Evolutionary conservation across 371 early-diverging fungal genomes (phyloP).

Genomic region (Rhizopus delemar): DNA sequence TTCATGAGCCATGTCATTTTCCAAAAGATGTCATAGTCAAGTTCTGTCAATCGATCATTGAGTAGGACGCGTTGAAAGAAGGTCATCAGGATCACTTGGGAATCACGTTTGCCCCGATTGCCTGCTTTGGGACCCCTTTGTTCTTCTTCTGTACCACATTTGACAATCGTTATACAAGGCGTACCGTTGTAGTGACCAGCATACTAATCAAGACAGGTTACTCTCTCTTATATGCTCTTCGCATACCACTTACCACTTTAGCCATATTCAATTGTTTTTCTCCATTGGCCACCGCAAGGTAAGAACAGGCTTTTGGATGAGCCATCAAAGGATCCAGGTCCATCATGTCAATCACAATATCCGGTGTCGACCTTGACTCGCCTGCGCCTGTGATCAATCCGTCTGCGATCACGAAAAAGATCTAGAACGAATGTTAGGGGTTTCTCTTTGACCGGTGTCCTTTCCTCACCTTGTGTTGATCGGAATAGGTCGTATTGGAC

Average conservation of each 20-base stretch:
- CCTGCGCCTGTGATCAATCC: slow-evolving; percentile 55
- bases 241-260: slow-evolving; percentile 60
- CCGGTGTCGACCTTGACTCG: slow-evolving; percentile 64
- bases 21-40: slow-evolving; percentile 95
- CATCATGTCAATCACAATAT: slow-evolving; percentile 72
- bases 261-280: slow-evolving; percentile 92
- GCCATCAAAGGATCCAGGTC: slow-evolving; percentile 58
- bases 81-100: slow-evolving; percentile 95
- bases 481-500: slow-evolving; percentile 65
- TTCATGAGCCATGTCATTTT: slow-evolving; percentile 80
- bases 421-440: slow-evolving; percentile 11
- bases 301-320: slow-evolving; percentile 64
- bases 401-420: slow-evolving; percentile 51
- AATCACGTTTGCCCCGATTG: slow-evolving; percentile 98
- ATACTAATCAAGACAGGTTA: slow-evolving; percentile 41
- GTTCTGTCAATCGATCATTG: slow-evolving; percentile 90
- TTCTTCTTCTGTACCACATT: slow-evolving; percentile 88
- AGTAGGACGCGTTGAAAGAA: slow-evolving; percentile 93
- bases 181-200: slow-evolving; percentile 88
- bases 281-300: slow-evolving; percentile 92
- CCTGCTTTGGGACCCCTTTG: slow-evolving; percentile 74
- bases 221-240: neutral
- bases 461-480: slow-evolving; percentile 48
- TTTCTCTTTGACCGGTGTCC: neutral
- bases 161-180: slow-evolving; percentile 89